Evolutionary conservation across 768 basidiomycete genomes (phyloP).

Genomic region (Boletus subcaerulescens): DNA sequence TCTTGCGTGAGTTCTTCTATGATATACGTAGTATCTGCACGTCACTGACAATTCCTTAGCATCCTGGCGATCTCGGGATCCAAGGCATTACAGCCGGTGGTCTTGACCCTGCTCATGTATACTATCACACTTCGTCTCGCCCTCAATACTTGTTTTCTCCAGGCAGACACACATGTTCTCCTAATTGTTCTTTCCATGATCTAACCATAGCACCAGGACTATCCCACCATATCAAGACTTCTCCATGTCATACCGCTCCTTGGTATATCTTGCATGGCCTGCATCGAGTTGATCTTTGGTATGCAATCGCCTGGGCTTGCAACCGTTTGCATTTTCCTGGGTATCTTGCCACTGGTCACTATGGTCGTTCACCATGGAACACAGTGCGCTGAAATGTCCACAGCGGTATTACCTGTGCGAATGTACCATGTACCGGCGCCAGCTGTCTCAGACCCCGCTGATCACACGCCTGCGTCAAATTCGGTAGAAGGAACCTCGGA

Average conservation of each 20-base stretch:
- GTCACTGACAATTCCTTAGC: background rate
- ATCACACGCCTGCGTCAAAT: no score
- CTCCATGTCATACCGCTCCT: constrained; percentile 20
- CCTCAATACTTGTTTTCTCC: constrained; percentile 4
- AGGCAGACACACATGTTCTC: background rate
- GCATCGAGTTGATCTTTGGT: constrained; percentile 3
- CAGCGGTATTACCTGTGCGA: background rate
- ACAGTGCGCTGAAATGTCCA: background rate
- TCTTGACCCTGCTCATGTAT: constrained; percentile 21
- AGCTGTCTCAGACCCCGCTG: no score
- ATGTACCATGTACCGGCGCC: background rate
- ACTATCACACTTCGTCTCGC: constrained; percentile 21
- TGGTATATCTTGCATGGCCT: constrained; percentile 7
- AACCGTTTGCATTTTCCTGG: constrained; percentile 1
- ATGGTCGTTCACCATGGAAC: background rate
- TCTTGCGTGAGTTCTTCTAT: constrained; percentile 11
- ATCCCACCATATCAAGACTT: constrained; percentile 4
- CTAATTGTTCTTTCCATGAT: no score
- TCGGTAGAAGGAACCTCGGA: no score
- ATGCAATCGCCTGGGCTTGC: constrained; percentile 12
- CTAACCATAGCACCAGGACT: no score
- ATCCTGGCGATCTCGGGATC: constrained; percentile 14
- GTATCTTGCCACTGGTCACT: constrained; percentile 11
- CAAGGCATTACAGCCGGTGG: constrained; percentile 1
- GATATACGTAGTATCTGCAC: no score